phyloP scores from a whole-genome alignment of 257 asterid species.

The Forsythia suspensa region DNA sequence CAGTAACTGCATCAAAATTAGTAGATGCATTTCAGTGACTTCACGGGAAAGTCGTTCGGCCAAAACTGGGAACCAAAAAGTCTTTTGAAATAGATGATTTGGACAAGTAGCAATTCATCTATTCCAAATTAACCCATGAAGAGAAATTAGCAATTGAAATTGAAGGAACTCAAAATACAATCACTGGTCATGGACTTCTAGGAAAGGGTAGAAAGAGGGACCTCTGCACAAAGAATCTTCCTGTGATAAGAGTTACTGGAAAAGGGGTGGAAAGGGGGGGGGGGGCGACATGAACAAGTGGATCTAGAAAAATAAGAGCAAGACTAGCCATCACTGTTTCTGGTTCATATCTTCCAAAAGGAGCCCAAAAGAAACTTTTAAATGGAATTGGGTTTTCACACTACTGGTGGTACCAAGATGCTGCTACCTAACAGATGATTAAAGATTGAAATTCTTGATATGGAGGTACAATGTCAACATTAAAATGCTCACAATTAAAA shows the following conservation, averaged over 20 bases:
- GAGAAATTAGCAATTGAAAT: background rate
- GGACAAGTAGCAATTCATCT: too few species aligned
- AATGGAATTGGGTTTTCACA: background rate
- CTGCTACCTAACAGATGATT: background rate
- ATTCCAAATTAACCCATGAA: too few species aligned
- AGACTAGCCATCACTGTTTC: background rate
- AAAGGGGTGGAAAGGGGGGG: background rate
- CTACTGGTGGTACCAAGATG: background rate
- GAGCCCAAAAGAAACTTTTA: background rate
- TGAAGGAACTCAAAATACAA: background rate
- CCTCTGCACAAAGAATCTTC: background rate
- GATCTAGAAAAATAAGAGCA: background rate
- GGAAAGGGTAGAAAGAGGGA: background rate
- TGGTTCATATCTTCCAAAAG: background rate
- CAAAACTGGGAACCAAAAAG: background rate
- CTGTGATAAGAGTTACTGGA: background rate
- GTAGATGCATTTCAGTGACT: background rate
- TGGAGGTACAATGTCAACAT: background rate
- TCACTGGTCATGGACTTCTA: background rate
- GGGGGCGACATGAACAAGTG: background rate
- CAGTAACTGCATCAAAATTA: background rate
- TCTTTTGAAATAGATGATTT: background rate
- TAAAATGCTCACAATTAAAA: background rate
- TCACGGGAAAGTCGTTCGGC: slow-evolving; percentile 2
- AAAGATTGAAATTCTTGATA: background rate